Base-by-base conservation (phyloP, 257 asterid genomes). In the Osmanthus fragrans region DNA sequence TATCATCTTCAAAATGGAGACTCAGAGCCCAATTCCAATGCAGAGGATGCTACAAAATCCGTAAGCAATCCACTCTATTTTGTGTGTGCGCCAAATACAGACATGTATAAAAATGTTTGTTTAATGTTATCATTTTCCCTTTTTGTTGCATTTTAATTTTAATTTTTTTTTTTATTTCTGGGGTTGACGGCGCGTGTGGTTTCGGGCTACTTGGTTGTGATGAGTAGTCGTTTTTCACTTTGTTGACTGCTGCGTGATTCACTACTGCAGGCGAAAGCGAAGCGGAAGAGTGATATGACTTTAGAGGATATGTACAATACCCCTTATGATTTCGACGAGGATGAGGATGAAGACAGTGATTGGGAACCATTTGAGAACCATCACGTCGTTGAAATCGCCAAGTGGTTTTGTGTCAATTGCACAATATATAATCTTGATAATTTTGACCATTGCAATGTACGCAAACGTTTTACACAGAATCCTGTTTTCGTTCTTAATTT, bases 361-460 rank as follows among this genome's bases (percentile, higher is more conserved):
- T 88, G 92, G 92, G 88, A 86, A 45, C 92, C 92, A n/a, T 68
- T 82, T 54, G 82, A 77, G 29, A 82, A 75, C 51, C 86, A 79
- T 58, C 47, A 71, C 65, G 79, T 73, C 73, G 27, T 85, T 21
- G 86, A 85, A 81, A 79, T 88, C 68, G 68, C 83, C 23, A 92
- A 88, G 86, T 96, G 99, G 99, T 93, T 92, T 87, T 96, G 98
- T 84, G 85, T 86, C 80, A 96, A 96, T 83, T 96, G 99, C 84
- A 92, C 98, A 1, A 85, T 93, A 94, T 87, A 74, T 75, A 96
- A 96, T 81, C 76, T 87, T 72, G 96, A 86, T 30, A 85, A 29
- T 63, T 84, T 82, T 74, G 72, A 79, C 30, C 87, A 87, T 76
- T 96, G 99, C 77, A 85, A 90, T 78, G 98, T 96, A 83, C 74